Conservation (phyloP, 331 rosid genomes). For the Rhamnella rubrinervis region DNA sequence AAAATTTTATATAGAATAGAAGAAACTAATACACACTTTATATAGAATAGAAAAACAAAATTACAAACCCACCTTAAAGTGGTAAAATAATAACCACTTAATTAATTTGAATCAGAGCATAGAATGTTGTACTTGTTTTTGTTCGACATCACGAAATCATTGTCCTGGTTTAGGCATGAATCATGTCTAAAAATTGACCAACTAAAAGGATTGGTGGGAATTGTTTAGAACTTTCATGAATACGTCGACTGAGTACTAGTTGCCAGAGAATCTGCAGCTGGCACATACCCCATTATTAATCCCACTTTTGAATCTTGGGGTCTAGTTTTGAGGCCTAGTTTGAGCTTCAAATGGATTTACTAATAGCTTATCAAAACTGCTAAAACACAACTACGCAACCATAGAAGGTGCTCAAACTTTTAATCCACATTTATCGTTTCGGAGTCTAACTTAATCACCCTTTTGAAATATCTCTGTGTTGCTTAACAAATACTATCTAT, state of each 20-base stretch:
- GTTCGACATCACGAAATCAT: background rate
- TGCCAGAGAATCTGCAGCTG: too few relatives aligned
- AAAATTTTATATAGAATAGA: background rate
- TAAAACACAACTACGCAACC: slow-evolving; percentile 2
- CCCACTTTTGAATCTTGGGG: too few relatives aligned
- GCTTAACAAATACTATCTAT: too few relatives aligned
- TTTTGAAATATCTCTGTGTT: background rate
- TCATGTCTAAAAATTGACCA: background rate
- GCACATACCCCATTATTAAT: too few relatives aligned
- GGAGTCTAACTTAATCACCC: background rate
- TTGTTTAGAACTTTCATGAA: background rate
- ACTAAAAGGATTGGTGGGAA: background rate
- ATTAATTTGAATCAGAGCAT: slow-evolving; percentile 12
- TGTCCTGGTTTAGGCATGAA: background rate
- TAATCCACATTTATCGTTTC: background rate
- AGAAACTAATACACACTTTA: background rate
- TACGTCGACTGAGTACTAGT: too few relatives aligned
- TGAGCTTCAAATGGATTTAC: too few relatives aligned
- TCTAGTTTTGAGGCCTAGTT: too few relatives aligned
- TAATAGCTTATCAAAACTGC: background rate
- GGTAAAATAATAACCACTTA: background rate
- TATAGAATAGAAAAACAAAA: background rate
- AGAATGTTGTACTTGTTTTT: slow-evolving; percentile 8
- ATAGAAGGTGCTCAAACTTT: background rate
- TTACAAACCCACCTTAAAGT: background rate